Base-by-base conservation (phyloP, 2,329 filamentous ascomycete species). In the Parasarocladium wereldwijsianum region DNA sequence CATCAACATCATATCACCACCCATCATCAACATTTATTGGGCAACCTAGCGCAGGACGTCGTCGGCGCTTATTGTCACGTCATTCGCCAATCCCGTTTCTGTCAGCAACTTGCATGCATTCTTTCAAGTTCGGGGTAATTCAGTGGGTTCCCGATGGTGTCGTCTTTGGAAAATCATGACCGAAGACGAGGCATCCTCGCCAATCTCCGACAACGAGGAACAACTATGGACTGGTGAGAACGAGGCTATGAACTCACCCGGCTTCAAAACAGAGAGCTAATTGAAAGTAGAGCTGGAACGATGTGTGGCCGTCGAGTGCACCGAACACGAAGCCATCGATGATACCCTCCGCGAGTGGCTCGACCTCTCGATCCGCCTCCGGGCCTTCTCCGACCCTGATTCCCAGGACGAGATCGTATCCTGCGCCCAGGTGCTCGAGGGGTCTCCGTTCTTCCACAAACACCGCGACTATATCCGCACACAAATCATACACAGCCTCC, bases 401-500 rank as follows among this genome's bases (percentile, higher is more conserved):
- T 76, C 74, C 41, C 81, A 92, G 42, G 74, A 86, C 46, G 82
- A 92, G 44, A 64, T 93, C 34, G 74, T 76, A 15, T 71, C 65
- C 43, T 96, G 86, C 58, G 78, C 80, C 35, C 79, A 82, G 51
- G 73, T 73, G 50, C 67, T 98, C 21, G 62, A 92, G 34, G 64
- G 76, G 31, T 85, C 85, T 49, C 58, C 60, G 12, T 61, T 96
- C 25, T 98, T 92, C 52, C 55, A 58, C 16, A 55, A 64, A 10
- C 77, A 94, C 51, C 69, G 72, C 40, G 77, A 84, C 34, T 96
- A 98, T 55, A 81, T 96, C 38, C 81, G 87, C 38, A 80, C 73
- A 25, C 90, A 96, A 58, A 84, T 98, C 45, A 74, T 96, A 40
- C 85, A 93, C 54, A 86, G 84, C 50, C 63, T 98, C 31, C 58